Conservation (phyloP, 176 grass and related monocot species). For the Dendrocalamus sinicus region DNA sequence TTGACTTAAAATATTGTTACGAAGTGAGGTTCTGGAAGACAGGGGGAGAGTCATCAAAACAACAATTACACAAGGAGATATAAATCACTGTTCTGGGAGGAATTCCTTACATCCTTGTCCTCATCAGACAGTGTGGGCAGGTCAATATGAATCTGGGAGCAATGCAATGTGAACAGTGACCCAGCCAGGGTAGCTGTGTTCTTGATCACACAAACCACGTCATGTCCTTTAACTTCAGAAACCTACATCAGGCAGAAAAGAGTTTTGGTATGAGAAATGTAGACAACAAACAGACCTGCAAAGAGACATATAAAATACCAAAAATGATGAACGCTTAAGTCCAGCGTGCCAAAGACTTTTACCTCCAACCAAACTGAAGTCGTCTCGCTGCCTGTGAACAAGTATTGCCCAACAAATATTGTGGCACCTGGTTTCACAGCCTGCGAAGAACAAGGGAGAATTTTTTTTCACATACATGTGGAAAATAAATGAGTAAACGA, state of each 20-base stretch:
- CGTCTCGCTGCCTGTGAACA: slow-evolving; percentile 99
- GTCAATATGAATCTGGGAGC: slow-evolving; percentile 90
- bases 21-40: neutral
- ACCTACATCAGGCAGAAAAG: slow-evolving; percentile 57
- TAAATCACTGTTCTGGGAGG: neutral
- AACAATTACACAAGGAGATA: neutral
- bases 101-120: slow-evolving; percentile 74
- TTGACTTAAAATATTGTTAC: neutral
- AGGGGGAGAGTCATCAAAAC: neutral
- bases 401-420: slow-evolving; percentile 97
- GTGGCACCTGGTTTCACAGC: slow-evolving; percentile 83
- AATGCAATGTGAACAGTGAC: slow-evolving; percentile 89
- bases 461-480: neutral
- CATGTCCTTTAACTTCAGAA: slow-evolving; percentile 86
- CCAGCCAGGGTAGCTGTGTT: slow-evolving; percentile 88
- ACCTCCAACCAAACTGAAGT: slow-evolving; percentile 99
- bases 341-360: neutral
- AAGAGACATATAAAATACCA: neutral
- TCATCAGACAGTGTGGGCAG: slow-evolving; percentile 86
- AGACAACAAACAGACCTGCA: neutral
- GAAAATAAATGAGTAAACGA: too few relatives aligned
- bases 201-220: slow-evolving; percentile 91
- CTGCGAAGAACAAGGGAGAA: slow-evolving; percentile 42
- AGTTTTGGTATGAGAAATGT: slow-evolving; percentile 24
- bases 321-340: neutral